Percentiles rank a stretch among this genome's conserved stretches.
Conservation (phyloP, 2,329 filamentous ascomycete genomes). For the Alternaria sp. region DNA sequence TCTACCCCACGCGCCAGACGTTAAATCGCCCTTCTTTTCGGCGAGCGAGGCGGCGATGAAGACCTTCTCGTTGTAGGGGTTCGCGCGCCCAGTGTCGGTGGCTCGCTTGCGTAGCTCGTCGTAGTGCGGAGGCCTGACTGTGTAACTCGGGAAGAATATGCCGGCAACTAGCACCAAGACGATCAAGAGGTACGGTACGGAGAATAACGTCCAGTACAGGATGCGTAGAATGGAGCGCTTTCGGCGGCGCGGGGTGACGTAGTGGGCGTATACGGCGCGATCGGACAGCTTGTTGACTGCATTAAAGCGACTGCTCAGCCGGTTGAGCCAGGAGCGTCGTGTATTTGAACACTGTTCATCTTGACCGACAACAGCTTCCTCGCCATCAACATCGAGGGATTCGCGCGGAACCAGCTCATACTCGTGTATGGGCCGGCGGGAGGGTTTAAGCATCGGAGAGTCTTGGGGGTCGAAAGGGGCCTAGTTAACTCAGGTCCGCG, state of each 20-base stretch:
- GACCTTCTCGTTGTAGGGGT: conserved; percentile 67
- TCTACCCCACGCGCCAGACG: conserved; percentile 69
- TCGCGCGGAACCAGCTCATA: conserved; percentile 45
- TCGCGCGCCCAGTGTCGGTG: conserved; percentile 52
- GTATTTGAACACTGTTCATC: conserved; percentile 17
- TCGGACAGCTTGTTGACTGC: conserved; percentile 37
- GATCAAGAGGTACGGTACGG: conserved; percentile 40
- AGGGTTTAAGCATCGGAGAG: conserved; percentile 23
- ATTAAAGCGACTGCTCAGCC: conserved; percentile 23
- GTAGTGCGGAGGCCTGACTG: conserved; percentile 61
- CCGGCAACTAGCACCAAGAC: conserved; percentile 53
- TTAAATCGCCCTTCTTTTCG: conserved; percentile 66
- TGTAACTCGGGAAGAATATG: conserved; percentile 64
- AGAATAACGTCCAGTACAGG: conserved; percentile 41
- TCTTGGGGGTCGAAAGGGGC: conserved; percentile 11
- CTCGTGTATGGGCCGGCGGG: conserved; percentile 30
- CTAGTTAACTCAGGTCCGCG: conserved; percentile 4
- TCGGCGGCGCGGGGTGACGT: conserved; percentile 41
- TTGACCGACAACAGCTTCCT: conserved; percentile 17
- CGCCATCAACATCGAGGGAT: conserved; percentile 33
- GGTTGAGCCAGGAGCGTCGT: conserved; percentile 35
- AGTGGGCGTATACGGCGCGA: conserved; percentile 39
- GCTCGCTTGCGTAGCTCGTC: conserved; percentile 48
- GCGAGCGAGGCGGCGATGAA: conserved; percentile 77
- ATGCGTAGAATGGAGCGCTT: conserved; percentile 41